phyloP scores from a whole-genome alignment of 495 filamentous ascomycete species.

The Barbatosphaeria neglecta region DNA sequence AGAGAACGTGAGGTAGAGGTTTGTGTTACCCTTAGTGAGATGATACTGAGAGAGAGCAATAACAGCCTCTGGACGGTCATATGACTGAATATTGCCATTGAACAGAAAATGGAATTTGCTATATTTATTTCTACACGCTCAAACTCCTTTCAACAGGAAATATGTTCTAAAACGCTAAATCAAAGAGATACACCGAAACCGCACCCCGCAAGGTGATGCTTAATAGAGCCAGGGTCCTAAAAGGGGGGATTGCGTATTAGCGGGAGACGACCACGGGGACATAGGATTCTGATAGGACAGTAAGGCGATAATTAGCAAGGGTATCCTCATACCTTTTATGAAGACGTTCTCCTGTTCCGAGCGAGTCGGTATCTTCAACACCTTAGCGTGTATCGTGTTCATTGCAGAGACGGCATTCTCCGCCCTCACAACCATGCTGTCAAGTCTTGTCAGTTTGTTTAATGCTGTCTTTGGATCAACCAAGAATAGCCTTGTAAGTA shows the following conservation, averaged over 20 bases:
- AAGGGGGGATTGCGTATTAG: no score
- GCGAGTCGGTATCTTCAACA: slow-evolving; percentile 25
- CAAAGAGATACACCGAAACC: not conserved
- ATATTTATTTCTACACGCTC: not conserved
- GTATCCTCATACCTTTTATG: slow-evolving; percentile 12
- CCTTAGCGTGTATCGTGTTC: slow-evolving; percentile 27
- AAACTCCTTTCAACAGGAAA: not conserved
- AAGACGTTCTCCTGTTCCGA: slow-evolving; percentile 19
- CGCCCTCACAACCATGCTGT: slow-evolving; percentile 22
- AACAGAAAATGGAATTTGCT: no score
- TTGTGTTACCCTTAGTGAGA: no score
- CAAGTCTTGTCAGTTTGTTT: not conserved
- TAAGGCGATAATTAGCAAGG: no score
- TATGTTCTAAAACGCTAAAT: not conserved
- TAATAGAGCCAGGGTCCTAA: not conserved
- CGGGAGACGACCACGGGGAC: no score
- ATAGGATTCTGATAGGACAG: no score
- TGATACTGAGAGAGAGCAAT: no score
- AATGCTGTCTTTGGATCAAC: not conserved
- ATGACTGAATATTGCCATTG: no score
- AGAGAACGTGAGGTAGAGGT: no score
- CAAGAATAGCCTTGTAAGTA: slow-evolving; percentile 1
- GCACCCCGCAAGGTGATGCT: not conserved
- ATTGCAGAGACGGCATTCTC: slow-evolving; percentile 25
- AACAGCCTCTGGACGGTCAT: no score